Evolutionary conservation across 148 eudicot genomes (phyloP), one percentile per base, ranked within the genome.

Genomic region (Silene conica): DNA sequence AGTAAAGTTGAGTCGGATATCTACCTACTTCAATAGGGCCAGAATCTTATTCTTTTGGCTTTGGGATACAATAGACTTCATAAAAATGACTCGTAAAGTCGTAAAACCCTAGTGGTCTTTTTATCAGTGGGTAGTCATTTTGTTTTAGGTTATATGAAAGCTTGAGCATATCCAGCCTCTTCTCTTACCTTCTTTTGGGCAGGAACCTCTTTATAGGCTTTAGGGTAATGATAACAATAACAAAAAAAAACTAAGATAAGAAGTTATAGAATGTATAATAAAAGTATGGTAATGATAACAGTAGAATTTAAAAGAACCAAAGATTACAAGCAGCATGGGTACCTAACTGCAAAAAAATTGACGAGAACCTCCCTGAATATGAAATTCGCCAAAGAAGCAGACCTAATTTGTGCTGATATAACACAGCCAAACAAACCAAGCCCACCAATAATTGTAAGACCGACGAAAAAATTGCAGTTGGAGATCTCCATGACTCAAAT

Each of bases 261-360:
- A 4, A 58, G 12, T 15, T 56, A 56, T 23, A 55, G 54, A 73
- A 26, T n/a, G 28, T 69, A 70, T 7, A 57, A 57, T 41, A 80
- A 54, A 79, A 63, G 79, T 71, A 79, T 70, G 26, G 55, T 8
- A 64, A 45, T 43, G 73, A 38, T 46, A 57, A 19, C 56, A 23
- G 62, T 50, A 41, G 18, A 26, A 15, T 1, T 71, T 52, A 18
- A 50, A 34, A 65, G 18, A 59, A 34, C 13, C 62, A 71, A 67
- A 64, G 22, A 68, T 8, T 14, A 6, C 71, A 68, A 31, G 19
- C 55, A 31, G 19, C 55, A 75, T 11, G 8, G 56, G 66, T 81
- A 92, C 97, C 95, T 84, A 92, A 82, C 67, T 80, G 80, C 79
- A 76, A 82, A 74, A 80, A 25, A 75, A 78, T 72, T 61, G 85